A percentile compares a stretch with the other conserved stretches of the same genome.
phyloP scores from a whole-genome alignment of 495 filamentous ascomycete genomes.

The Tricharina praecox region DNA sequence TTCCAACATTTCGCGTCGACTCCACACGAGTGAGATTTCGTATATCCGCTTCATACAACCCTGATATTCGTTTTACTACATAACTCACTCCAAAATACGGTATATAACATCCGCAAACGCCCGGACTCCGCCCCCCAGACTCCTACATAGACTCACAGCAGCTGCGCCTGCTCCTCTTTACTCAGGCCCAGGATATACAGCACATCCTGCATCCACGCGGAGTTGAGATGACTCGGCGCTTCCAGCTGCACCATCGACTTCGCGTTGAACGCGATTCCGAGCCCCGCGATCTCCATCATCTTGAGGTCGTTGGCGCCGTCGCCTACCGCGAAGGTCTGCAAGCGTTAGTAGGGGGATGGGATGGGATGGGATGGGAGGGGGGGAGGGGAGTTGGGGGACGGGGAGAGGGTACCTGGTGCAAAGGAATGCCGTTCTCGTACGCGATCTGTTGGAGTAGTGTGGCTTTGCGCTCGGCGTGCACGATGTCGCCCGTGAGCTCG shows the following conservation, averaged over 20 bases:
- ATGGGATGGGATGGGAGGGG: neutral
- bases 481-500: constrained; percentile 57
- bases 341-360: constrained; percentile 1
- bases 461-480: constrained; percentile 66
- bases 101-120: too few relatives aligned
- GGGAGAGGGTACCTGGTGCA: constrained; percentile 43
- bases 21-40: too few relatives aligned
- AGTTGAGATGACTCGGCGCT: constrained; percentile 67
- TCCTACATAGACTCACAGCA: too few relatives aligned
- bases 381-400: too few relatives aligned
- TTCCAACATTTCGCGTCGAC: too few relatives aligned
- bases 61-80: too few relatives aligned
- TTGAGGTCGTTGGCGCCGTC: constrained; percentile 90
- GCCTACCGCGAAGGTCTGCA: constrained; percentile 61
- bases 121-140: too few relatives aligned
- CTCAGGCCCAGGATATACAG: constrained; percentile 69
- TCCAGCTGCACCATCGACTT: constrained; percentile 82
- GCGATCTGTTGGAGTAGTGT: constrained; percentile 63
- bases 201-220: constrained; percentile 59
- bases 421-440: constrained; percentile 46
- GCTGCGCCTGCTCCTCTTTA: constrained; percentile 36
- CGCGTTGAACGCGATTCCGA: constrained; percentile 86
- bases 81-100: too few relatives aligned
- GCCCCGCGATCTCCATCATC: constrained; percentile 76
- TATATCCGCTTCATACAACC: too few relatives aligned